A percentile compares a stretch with the other conserved stretches of the same genome.
These are phyloP conservation scores for Collybiopsis confluens DNA, from an alignment of 768 basidiomycete genomes.

Conservation along the genomic window DNA sequence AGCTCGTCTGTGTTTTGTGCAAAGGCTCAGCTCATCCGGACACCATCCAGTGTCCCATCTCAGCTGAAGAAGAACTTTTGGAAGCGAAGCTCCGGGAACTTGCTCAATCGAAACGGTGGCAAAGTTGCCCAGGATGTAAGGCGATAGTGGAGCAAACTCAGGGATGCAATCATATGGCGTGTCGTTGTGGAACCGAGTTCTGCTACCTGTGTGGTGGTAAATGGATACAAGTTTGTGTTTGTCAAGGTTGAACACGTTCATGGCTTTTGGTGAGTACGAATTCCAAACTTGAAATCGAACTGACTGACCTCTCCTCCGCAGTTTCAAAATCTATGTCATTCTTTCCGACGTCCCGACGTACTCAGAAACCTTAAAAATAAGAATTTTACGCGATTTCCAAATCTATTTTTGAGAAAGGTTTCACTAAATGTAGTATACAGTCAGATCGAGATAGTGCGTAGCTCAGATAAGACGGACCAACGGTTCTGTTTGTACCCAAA, in stretches of 20 bases:
- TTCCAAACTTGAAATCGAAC: neutral
- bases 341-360: too few relatives aligned
- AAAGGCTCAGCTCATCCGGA: neutral
- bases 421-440: too few relatives aligned
- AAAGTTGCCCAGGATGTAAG: constrained; percentile 32
- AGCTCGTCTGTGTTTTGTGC: neutral
- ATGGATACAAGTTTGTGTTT: constrained; percentile 15
- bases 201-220: constrained; percentile 23
- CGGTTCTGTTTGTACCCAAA: too few relatives aligned
- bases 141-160: constrained; percentile 29
- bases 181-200: constrained; percentile 24
- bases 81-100: constrained; percentile 17
- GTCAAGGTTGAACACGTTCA: neutral
- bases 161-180: constrained; percentile 35
- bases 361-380: too few relatives aligned
- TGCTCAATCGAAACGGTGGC: constrained; percentile 26
- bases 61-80: neutral
- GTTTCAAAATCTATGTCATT: too few relatives aligned
- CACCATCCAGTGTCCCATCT: neutral
- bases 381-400: too few relatives aligned
- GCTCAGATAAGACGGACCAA: too few relatives aligned
- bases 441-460: too few relatives aligned
- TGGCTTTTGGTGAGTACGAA: neutral
- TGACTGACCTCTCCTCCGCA: neutral
- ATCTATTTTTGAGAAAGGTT: too few relatives aligned